These are phyloP conservation scores for Hypoxylon subgilvum DNA, from an alignment of 495 filamentous ascomycete genomes.

Conservation along the genomic window DNA sequence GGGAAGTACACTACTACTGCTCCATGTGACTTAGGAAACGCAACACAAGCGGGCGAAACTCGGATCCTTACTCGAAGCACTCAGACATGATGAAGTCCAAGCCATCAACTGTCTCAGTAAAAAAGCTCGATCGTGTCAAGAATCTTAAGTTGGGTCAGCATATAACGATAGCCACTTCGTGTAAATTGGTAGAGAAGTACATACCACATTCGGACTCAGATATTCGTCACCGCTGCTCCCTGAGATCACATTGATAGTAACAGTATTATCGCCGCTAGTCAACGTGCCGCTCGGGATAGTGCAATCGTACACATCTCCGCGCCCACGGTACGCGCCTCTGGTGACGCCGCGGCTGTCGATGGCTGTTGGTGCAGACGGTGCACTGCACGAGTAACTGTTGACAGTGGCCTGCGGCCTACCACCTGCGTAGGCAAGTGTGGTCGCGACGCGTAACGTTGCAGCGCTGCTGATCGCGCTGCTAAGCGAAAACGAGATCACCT, in stretches of 20 bases:
- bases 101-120: too few species aligned
- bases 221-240: slow-evolving; percentile 56
- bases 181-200: slow-evolving; percentile 23
- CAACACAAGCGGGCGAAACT: too few species aligned
- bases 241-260: slow-evolving; percentile 59
- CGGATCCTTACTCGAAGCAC: too few species aligned
- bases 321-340: slow-evolving; percentile 59
- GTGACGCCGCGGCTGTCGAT: slow-evolving; percentile 62
- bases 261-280: slow-evolving; percentile 56
- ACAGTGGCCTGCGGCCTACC: slow-evolving; percentile 40
- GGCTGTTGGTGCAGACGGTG: slow-evolving; percentile 38
- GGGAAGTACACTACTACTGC: too few species aligned
- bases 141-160: slow-evolving; percentile 38
- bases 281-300: slow-evolving; percentile 53
- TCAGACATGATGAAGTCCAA: too few species aligned
- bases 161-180: not conserved
- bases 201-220: slow-evolving; percentile 60
- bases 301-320: slow-evolving; percentile 59
- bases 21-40: too few species aligned
- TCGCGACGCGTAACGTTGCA: slow-evolving; percentile 41
- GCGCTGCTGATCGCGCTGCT: slow-evolving; percentile 24
- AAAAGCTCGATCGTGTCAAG: slow-evolving; percentile 59
- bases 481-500: slow-evolving; percentile 41
- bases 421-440: slow-evolving; percentile 38
- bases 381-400: slow-evolving; percentile 33